phyloP scores from a whole-genome alignment of 2,329 filamentous ascomycete genomes.

The Nakataea oryzae region DNA sequence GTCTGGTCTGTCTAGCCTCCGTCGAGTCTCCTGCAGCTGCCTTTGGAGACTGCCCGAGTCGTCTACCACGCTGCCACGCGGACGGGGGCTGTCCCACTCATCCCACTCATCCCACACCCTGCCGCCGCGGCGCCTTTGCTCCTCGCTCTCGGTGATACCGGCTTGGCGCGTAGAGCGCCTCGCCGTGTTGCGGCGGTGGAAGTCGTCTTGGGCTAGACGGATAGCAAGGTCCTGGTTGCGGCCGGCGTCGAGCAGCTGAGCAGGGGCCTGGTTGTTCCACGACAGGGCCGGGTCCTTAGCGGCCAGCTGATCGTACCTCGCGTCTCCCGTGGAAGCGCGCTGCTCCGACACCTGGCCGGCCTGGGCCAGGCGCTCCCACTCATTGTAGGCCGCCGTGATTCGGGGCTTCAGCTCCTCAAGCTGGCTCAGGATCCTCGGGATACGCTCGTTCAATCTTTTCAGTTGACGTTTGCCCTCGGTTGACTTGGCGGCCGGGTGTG shows the following conservation, averaged over 20 bases:
- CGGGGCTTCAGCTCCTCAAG: slow-evolving; percentile 73
- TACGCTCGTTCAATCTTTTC: slow-evolving; percentile 34
- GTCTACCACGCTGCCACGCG: not conserved
- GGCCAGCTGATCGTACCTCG: slow-evolving; percentile 35
- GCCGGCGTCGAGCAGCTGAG: slow-evolving; percentile 55
- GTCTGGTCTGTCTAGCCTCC: slow-evolving; percentile 28
- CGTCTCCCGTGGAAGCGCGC: not conserved
- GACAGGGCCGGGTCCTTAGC: slow-evolving; percentile 51
- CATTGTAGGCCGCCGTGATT: slow-evolving; percentile 61
- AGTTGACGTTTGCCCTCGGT: slow-evolving; percentile 56
- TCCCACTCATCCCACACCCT: slow-evolving; percentile 34
- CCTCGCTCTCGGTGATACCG: slow-evolving; percentile 45
- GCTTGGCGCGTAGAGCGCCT: slow-evolving; percentile 46
- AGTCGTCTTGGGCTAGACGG: slow-evolving; percentile 62
- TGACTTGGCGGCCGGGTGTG: slow-evolving; percentile 65
- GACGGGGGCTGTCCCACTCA: slow-evolving; percentile 12
- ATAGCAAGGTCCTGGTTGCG: slow-evolving; percentile 69
- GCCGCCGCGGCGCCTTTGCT: slow-evolving; percentile 39
- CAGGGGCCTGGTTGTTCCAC: slow-evolving; percentile 24
- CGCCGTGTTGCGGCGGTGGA: slow-evolving; percentile 54
- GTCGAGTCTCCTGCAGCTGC: slow-evolving; percentile 43
- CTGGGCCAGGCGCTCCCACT: slow-evolving; percentile 35
- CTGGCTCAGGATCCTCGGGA: slow-evolving; percentile 51
- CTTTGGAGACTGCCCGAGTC: slow-evolving; percentile 34
- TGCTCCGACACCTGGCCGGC: slow-evolving; percentile 1